Base-by-base conservation (phyloP, 371 early-diverging fungal species). In the Mucor irregularis region DNA sequence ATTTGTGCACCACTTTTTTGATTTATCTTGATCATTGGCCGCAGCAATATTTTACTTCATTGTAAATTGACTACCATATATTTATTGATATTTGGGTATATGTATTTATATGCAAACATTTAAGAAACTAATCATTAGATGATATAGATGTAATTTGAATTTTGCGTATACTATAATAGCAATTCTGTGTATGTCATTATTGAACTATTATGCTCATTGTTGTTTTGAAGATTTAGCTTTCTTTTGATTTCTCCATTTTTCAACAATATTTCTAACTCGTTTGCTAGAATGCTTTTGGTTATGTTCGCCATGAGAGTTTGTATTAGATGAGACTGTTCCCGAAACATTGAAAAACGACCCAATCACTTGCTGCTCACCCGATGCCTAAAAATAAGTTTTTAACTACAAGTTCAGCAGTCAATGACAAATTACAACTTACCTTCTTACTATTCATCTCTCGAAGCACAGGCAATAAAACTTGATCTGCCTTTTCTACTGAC, bases 401-500 rank as follows among this genome's bases (percentile, higher is more conserved):
- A 25, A 7, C 25, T 39, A 40, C 4, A 3, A 33, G 9, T 17
- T 43, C 3, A 37, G 8, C 7, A 21, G 14, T 24, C 5, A 38
- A n/a, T 16, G 4, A 5, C 13, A 28, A 24, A 44, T 43, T n/a
- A n/a, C n/a, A n/a, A n/a, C n/a, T 55, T 65, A 78, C 79, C 53
- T 62, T 63, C 19, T 67, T 68, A 17, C 58, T 70, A 25, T 78
- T 77, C 85, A 92, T 86, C 55, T 88, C 88, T 10, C 84, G 79
- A 8, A 92, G 76, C 7, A 96, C 85, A 5, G 97, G 97, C 13
- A 93, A 56, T 22, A 96, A 68, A 1, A 86, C 81, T 38, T 76
- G 69, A 45, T 84, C 78, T n/a, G 71, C 69, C 42, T 82, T 79
- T 16, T 68, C 58, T 49, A 81, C 73, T 5, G 69, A 38, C 83